phyloP scores from a whole-genome alignment of 2,329 filamentous ascomycete species.

The Xylariales sp. region DNA sequence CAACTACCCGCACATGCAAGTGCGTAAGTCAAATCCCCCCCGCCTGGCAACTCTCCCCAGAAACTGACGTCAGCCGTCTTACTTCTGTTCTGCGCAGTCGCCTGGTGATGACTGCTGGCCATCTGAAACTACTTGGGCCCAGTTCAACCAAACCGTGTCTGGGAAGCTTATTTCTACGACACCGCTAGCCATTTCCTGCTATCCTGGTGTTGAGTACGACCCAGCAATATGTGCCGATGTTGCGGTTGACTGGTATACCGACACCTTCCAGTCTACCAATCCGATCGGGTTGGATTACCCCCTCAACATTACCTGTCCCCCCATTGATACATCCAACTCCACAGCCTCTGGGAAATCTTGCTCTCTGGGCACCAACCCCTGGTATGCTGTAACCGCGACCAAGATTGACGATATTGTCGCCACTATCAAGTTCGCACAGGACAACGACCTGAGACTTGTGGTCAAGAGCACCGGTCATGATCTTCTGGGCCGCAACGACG shows the following conservation, averaged over 20 bases:
- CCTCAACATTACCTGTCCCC: constrained; percentile 23
- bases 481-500: constrained; percentile 28
- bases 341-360: constrained; percentile 11
- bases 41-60: too few species aligned
- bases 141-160: too few species aligned
- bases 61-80: too few species aligned
- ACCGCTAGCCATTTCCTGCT: constrained; percentile 21
- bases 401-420: constrained; percentile 10
- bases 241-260: constrained; percentile 17
- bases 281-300: constrained; percentile 19
- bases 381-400: constrained; percentile 20
- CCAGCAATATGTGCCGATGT: constrained; percentile 15
- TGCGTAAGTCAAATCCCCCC: too few species aligned
- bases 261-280: constrained; percentile 19
- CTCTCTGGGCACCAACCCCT: constrained; percentile 15
- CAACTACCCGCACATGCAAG: too few species aligned
- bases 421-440: constrained; percentile 9
- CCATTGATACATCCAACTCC: constrained; percentile 20
- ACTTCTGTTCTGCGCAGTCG: too few species aligned
- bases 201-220: constrained; percentile 15
- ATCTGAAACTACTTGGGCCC: too few species aligned
- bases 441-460: constrained; percentile 32
- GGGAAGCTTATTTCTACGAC: constrained; percentile 17
- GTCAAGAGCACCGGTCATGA: constrained; percentile 41
- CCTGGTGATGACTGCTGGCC: too few species aligned